A percentile compares a stretch with the other conserved stretches of the same genome.
phyloP scores from a whole-genome alignment of 768 basidiomycete genomes.

The Auriscalpium microsporum region DNA sequence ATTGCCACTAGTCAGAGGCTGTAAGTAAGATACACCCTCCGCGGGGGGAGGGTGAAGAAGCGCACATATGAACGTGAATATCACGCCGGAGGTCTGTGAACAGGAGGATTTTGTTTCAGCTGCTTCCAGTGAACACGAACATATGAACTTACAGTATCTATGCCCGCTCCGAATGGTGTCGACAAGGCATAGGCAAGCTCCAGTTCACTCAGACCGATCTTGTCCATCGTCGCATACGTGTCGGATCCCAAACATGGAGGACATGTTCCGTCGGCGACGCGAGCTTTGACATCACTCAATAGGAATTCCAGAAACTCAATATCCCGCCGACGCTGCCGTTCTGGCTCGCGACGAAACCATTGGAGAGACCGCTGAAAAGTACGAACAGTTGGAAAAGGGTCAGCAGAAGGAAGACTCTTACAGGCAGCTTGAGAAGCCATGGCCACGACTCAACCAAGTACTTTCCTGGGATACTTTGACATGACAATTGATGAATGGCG shows the following conservation, averaged over 20 bases:
- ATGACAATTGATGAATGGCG: background rate
- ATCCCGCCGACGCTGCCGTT: constrained; percentile 29
- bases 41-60: background rate
- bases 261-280: constrained; percentile 31
- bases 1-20: constrained; percentile 16
- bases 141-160: constrained; percentile 30
- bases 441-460: constrained; percentile 42
- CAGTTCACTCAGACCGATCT: constrained; percentile 33
- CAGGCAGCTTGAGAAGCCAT: constrained; percentile 37
- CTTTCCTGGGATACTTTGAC: constrained; percentile 36
- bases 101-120: background rate
- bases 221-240: constrained; percentile 26
- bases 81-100: constrained; percentile 25
- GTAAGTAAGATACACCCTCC: background rate
- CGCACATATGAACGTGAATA: constrained; percentile 26
- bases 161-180: constrained; percentile 39
- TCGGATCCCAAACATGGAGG: constrained; percentile 34
- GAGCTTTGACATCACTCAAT: constrained; percentile 33
- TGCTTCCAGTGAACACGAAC: background rate
- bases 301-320: constrained; percentile 32
- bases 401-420: constrained; percentile 10
- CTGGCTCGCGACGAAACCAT: constrained; percentile 37
- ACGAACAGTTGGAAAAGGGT: too few relatives aligned
- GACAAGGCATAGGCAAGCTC: constrained; percentile 38
- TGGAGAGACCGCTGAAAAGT: constrained; percentile 24